These are phyloP conservation scores for Claviceps lovelessii DNA, from an alignment of 2,329 filamentous ascomycete species.

Conservation along the genomic window DNA sequence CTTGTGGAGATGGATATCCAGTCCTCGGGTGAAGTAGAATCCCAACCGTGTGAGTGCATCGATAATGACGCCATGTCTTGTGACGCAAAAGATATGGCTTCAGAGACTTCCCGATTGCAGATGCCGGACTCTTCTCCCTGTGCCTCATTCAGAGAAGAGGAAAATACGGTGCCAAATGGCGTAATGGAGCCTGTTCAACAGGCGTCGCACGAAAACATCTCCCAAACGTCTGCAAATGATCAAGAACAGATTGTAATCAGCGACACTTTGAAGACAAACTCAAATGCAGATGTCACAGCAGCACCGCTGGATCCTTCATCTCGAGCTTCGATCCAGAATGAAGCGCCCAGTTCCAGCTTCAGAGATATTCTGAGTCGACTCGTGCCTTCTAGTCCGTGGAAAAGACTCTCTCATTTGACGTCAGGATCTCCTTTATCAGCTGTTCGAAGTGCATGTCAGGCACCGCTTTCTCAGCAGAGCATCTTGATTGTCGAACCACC, in stretches of 20 bases:
- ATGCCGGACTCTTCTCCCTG: background rate
- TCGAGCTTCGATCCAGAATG: background rate
- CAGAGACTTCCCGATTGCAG: background rate
- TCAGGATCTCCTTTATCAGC: background rate
- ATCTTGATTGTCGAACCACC: background rate
- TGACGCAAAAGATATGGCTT: background rate
- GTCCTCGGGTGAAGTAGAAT: background rate
- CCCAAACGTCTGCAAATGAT: background rate
- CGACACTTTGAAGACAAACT: background rate
- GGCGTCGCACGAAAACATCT: too few species aligned
- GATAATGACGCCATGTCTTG: background rate
- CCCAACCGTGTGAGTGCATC: background rate
- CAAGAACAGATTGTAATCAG: background rate
- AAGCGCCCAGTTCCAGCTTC: conserved; percentile 9
- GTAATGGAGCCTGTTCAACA: background rate
- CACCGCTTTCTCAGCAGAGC: background rate
- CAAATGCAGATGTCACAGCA: background rate
- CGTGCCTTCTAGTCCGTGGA: conserved; percentile 14
- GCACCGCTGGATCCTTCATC: background rate
- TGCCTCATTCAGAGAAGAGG: background rate
- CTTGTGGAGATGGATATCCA: background rate
- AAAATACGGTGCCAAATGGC: background rate
- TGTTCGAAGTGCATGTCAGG: background rate
- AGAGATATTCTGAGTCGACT: conserved; percentile 12
- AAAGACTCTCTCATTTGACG: conserved; percentile 8